Base-by-base conservation (phyloP, 176 grass and related monocot species). In the Oryza glaberrima region DNA sequence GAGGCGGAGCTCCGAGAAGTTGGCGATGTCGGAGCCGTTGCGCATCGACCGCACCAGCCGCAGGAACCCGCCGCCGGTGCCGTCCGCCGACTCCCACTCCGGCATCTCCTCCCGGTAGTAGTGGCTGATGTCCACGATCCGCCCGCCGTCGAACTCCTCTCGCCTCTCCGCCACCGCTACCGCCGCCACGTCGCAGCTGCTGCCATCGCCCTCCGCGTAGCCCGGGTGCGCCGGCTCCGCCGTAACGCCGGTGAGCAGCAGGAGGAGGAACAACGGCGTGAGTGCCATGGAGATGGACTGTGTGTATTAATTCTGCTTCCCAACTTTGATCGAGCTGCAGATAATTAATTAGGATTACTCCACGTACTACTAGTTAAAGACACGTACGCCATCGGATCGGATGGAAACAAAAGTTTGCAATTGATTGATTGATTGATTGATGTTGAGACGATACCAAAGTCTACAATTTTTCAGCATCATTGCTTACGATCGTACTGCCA, bases 91-190 rank as follows among this genome's bases (percentile, higher is more conserved):
- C 11, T 88, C 85, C 79, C 91, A 95, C 79, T 32, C 86, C 64
- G 90, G 90, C 93, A 95, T 95, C 77, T 92, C 85, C 78, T 86
- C 85, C 11, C 83, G 78, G 90, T 92, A 90, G 80, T 85, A 86
- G 85, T 95, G 90, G 71, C 85, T 95, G 85, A 95, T 92, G 88
- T 95, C 93, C n/a, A 88, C 26, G 80, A 95, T 95, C 75, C 85
- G 70, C 0, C 93, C 85, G 11, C 85, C 85, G 70, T 89, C 89
- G 83, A 91, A 86, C 83, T 94, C 92, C 86, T 89, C 89, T 7
- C 72, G 76, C 86, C 89, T 81, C 58, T 78, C 72, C 30, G 83
- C 75, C 63, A 19, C 79, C 7, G 32, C 14, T 15, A 44, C 72
- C 23, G 2, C 52, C 48, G 4, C 48, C 11, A 47, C 6, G 20